Conservation (phyloP, 2,329 filamentous ascomycete genomes). For the Ophiostoma ulmi region DNA sequence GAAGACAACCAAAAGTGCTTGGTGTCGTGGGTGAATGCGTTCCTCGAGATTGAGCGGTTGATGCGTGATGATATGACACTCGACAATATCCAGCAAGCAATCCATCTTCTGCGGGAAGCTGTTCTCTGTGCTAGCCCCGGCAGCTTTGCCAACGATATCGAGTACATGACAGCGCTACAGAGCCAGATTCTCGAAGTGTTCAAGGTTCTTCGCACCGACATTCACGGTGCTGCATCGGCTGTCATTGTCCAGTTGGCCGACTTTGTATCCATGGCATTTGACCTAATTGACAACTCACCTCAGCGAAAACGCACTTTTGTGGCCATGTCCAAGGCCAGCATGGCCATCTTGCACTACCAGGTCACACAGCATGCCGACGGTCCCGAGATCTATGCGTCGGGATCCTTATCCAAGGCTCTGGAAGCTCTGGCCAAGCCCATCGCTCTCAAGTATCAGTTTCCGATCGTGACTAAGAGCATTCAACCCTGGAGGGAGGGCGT, state of each 20-base stretch:
- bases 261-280: constrained; percentile 66
- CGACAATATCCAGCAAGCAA: constrained; percentile 60
- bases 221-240: constrained; percentile 59
- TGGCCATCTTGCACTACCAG: constrained; percentile 61
- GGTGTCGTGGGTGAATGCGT: constrained; percentile 73
- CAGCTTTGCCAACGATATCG: constrained; percentile 65
- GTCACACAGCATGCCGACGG: constrained; percentile 56
- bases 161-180: constrained; percentile 69
- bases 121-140: constrained; percentile 64
- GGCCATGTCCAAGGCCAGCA: constrained; percentile 78
- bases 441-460: constrained; percentile 73
- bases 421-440: constrained; percentile 66
- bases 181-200: constrained; percentile 62
- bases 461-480: constrained; percentile 62
- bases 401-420: constrained; percentile 61
- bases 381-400: constrained; percentile 63
- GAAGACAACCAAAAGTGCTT: constrained; percentile 73
- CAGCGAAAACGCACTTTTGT: constrained; percentile 69
- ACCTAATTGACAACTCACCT: constrained; percentile 32
- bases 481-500: constrained; percentile 79
- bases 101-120: constrained; percentile 64
- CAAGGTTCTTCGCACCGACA: constrained; percentile 61
- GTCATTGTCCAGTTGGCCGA: constrained; percentile 65
- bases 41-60: constrained; percentile 73
- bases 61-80: constrained; percentile 59